Percentiles rank a stretch among this genome's conserved stretches.
These are phyloP conservation scores for Malassezia sympodialis DNA, from an alignment of 1,284 basidiomycete genomes.

Conservation along the genomic window DNA sequence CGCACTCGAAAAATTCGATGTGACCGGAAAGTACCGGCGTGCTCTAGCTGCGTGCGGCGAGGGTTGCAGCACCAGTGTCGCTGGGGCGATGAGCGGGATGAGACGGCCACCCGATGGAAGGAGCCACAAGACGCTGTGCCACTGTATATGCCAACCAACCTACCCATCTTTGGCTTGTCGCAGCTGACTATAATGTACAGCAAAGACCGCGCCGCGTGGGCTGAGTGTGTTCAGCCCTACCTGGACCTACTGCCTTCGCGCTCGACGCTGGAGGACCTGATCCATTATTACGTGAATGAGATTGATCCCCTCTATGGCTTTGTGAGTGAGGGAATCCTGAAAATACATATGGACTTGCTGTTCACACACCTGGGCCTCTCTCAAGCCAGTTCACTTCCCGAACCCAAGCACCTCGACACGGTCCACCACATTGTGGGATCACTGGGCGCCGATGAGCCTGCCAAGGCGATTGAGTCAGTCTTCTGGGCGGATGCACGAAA, in stretches of 20 bases:
- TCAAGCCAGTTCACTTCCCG: background rate
- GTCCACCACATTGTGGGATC: background rate
- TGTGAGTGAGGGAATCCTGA: background rate
- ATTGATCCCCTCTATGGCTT: background rate
- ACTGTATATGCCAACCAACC: background rate
- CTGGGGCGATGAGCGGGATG: slow-evolving; percentile 32
- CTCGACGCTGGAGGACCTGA: background rate
- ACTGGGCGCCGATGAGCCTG: background rate
- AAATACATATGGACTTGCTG: background rate
- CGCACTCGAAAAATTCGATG: slow-evolving; percentile 26
- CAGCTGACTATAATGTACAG: background rate
- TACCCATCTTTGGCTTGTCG: background rate
- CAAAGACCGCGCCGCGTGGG: background rate
- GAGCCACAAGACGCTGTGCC: background rate
- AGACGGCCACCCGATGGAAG: background rate
- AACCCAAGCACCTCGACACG: background rate
- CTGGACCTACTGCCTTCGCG: background rate
- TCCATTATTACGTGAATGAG: background rate
- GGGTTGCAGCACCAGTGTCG: slow-evolving; percentile 29
- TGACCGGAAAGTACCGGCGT: slow-evolving; percentile 32
- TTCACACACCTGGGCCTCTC: background rate
- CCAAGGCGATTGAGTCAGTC: background rate
- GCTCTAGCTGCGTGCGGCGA: slow-evolving; percentile 29
- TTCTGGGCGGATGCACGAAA: background rate
- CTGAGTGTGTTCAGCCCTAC: background rate